Conservation (phyloP, 2,329 filamentous ascomycete genomes). For the Sphaerulina vaccinii region DNA sequence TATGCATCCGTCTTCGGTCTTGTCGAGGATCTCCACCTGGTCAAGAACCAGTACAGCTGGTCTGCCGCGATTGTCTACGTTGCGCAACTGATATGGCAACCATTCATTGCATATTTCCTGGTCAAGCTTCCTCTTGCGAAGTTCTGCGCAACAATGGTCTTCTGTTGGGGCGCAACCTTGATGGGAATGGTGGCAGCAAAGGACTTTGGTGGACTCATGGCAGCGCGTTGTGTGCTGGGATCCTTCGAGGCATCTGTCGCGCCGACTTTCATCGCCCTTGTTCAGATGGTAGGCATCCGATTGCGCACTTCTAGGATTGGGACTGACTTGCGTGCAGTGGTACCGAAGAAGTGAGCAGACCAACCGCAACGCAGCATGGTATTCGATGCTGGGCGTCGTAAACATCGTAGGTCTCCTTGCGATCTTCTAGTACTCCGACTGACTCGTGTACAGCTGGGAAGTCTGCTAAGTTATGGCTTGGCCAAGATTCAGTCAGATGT, state of each 20-base stretch:
- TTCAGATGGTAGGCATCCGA: conserved; percentile 21
- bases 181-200: conserved; percentile 49
- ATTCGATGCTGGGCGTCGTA: conserved; percentile 33
- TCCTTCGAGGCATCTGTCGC: conserved; percentile 51
- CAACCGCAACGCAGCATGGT: conserved; percentile 34
- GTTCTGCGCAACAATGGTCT: conserved; percentile 43
- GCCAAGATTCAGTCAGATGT: conserved; percentile 28
- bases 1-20: conserved; percentile 49
- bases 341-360: conserved; percentile 33
- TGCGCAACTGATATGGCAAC: conserved; percentile 41
- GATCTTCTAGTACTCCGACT: background rate
- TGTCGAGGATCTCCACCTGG: conserved; percentile 47
- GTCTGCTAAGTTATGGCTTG: conserved; percentile 32
- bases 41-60: conserved; percentile 49
- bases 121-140: conserved; percentile 13
- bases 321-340: conserved; percentile 15
- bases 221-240: conserved; percentile 57
- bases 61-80: conserved; percentile 51
- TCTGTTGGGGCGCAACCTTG: conserved; percentile 49
- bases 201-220: conserved; percentile 52
- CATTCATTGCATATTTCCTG: conserved; percentile 11
- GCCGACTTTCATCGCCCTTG: conserved; percentile 32
- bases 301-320: too few species aligned
- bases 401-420: conserved; percentile 27
- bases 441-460: conserved; percentile 24